These are phyloP conservation scores for Linnemannia zychae DNA, from an alignment of 192 early-diverging fungal genomes.

Conservation along the genomic window DNA sequence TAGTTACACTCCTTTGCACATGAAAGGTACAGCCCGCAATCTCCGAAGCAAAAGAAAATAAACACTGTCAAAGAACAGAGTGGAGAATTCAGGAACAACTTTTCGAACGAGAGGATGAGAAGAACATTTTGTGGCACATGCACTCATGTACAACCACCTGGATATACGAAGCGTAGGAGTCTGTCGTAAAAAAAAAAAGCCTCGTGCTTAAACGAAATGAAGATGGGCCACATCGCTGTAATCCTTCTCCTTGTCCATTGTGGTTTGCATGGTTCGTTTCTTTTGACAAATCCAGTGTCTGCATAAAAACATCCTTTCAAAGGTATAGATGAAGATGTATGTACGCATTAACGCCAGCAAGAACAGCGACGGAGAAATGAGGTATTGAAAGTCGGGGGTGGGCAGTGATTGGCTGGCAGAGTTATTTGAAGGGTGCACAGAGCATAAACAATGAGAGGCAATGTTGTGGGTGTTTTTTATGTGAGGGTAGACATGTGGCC, in stretches of 20 bases:
- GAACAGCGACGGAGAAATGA: background rate
- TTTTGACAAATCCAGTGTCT: background rate
- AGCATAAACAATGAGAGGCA: background rate
- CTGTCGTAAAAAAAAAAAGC: background rate
- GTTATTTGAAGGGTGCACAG: background rate
- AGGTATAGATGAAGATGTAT: too few relatives aligned
- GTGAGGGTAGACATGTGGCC: background rate
- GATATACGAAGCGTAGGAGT: too few relatives aligned
- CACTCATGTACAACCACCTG: background rate
- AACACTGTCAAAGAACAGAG: background rate
- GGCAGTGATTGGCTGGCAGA: background rate
- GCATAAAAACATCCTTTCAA: too few relatives aligned
- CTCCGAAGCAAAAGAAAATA: background rate
- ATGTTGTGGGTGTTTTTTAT: background rate
- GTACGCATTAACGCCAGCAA: background rate
- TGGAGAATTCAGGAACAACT: background rate
- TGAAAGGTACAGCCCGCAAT: too few relatives aligned
- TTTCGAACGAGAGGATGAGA: too few relatives aligned
- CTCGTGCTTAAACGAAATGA: background rate
- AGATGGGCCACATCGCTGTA: background rate
- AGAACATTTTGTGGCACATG: background rate
- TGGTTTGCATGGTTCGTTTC: background rate
- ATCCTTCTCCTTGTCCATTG: background rate
- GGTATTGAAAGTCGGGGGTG: background rate
- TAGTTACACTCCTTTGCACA: too few relatives aligned